Base-by-base conservation (phyloP, 305 asterid species). In the Fraxinus baroniana region DNA sequence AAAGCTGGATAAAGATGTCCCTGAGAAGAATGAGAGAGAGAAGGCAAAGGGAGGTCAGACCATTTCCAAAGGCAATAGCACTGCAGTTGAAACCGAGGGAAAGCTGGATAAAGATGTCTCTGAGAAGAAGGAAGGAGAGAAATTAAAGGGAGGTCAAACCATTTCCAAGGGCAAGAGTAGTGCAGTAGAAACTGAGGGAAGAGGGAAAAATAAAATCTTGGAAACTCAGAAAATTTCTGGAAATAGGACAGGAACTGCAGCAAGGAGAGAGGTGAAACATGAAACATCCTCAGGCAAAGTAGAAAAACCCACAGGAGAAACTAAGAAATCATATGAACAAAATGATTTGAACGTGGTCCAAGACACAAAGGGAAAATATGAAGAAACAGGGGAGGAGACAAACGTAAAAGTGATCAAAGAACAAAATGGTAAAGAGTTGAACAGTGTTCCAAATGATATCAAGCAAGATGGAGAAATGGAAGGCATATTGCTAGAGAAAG, bases 371-470 rank as follows among this genome's bases (percentile, higher is more conserved):
- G 73, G n/a, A 46, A 30, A 32, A 44, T 9, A 64, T 4, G 32
- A 62, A 62, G 71, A 62, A 8, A 62, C 32, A 3, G 73, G 22
- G 30, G 24, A 20, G 26, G 17, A 39, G 32, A 13, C 3, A 36
- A 33, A 78, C 33, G 26, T 49, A 20, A 55, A 82, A 82, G 78
- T 75, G 72, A 70, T 55, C 52, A 44, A 20, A 66, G 62, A 76
- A 6, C 80, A 76, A 15, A 49, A 3, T 26, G 74, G 26, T 78
- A 41, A 5, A 9, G 79, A 74, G 22, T 41, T 24, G 70, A 30
- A 30, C 15, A 18, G 18, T 26, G 18, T 24, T 60, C 32, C 75
- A 18, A 55, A n/a, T 22, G 82, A 68, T 49, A 70, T 57, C 68
- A 8, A 39, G 46, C 46, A 2, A 39, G 46, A 39, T 8, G 13